phyloP scores from a whole-genome alignment of 768 basidiomycete genomes.

The Lactarius tabidus region DNA sequence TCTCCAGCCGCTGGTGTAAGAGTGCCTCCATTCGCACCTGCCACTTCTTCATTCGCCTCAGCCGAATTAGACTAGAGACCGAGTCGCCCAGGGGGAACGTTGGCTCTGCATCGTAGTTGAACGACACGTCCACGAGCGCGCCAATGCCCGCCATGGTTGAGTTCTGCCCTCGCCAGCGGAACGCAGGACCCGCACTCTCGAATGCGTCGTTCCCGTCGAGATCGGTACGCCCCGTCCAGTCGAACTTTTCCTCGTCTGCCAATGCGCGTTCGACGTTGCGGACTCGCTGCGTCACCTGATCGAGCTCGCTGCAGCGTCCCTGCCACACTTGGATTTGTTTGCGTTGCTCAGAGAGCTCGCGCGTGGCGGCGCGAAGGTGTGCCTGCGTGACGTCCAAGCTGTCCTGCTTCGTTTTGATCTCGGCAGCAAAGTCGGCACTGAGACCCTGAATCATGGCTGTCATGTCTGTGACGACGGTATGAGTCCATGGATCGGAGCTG shows the following conservation, averaged over 20 bases:
- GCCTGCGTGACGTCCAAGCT: constrained; percentile 82
- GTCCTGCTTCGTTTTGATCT: constrained; percentile 85
- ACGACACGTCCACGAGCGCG: constrained; percentile 58
- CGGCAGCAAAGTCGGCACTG: constrained; percentile 71
- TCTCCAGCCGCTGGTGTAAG: constrained; percentile 63
- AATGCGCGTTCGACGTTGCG: constrained; percentile 82
- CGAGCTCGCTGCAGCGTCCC: constrained; percentile 66
- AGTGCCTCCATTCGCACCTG: constrained; percentile 73
- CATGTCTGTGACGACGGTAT: constrained; percentile 55
- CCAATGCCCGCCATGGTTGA: constrained; percentile 65
- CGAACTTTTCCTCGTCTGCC: constrained; percentile 73
- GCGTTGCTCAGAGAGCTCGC: constrained; percentile 86
- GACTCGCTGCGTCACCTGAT: constrained; percentile 74
- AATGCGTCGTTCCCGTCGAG: constrained; percentile 39
- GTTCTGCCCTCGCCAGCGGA: constrained; percentile 62
- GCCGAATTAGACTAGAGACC: constrained; percentile 55
- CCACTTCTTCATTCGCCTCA: constrained; percentile 81
- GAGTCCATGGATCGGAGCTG: constrained; percentile 11
- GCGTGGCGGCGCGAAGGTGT: constrained; percentile 84
- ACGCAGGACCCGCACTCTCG: constrained; percentile 52
- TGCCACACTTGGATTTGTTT: constrained; percentile 80
- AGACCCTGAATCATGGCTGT: constrained; percentile 78
- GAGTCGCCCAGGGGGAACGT: constrained; percentile 60
- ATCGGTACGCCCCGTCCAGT: constrained; percentile 79
- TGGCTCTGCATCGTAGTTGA: constrained; percentile 69